Evolutionary conservation across 2,329 filamentous ascomycete species (phyloP).

Genomic region (Ilyonectria mors-panacis): DNA sequence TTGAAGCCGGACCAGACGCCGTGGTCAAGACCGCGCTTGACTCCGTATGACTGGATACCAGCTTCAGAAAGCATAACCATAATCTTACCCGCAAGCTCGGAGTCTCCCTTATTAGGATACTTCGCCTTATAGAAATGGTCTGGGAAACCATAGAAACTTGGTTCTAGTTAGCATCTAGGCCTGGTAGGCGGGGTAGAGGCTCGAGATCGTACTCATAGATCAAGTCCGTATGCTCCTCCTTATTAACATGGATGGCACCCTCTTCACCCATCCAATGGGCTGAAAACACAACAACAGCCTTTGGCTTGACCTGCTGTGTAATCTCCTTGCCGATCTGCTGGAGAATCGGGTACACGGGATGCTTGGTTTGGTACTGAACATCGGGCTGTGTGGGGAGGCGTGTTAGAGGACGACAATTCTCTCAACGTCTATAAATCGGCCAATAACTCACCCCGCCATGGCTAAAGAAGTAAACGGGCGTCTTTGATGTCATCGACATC

Average conservation of each 20-base stretch:
- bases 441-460: slow-evolving; percentile 62
- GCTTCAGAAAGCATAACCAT: slow-evolving; percentile 68
- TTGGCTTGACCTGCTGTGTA: slow-evolving; percentile 77
- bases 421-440: neutral
- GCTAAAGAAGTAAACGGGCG: slow-evolving; percentile 66
- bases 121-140: slow-evolving; percentile 77
- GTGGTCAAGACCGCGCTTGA: slow-evolving; percentile 79
- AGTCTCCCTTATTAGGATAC: slow-evolving; percentile 75
- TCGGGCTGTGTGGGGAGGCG: slow-evolving; percentile 62
- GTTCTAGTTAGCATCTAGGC: slow-evolving; percentile 35
- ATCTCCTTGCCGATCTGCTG: slow-evolving; percentile 78
- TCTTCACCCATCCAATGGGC: slow-evolving; percentile 80
- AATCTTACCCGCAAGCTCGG: slow-evolving; percentile 71
- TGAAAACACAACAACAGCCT: slow-evolving; percentile 82
- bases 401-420: slow-evolving; percentile 2
- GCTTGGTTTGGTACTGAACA: slow-evolving; percentile 77
- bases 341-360: slow-evolving; percentile 77
- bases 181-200: no score
- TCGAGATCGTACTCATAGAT: slow-evolving; percentile 73
- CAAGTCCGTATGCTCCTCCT: slow-evolving; percentile 73
- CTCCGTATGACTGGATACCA: slow-evolving; percentile 72
- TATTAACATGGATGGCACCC: slow-evolving; percentile 75
- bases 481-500: slow-evolving; percentile 49
- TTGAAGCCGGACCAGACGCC: slow-evolving; percentile 81
- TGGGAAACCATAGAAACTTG: slow-evolving; percentile 80